phyloP scores from a whole-genome alignment of 1,284 basidiomycete genomes.

The Cryptococcus sp. region DNA sequence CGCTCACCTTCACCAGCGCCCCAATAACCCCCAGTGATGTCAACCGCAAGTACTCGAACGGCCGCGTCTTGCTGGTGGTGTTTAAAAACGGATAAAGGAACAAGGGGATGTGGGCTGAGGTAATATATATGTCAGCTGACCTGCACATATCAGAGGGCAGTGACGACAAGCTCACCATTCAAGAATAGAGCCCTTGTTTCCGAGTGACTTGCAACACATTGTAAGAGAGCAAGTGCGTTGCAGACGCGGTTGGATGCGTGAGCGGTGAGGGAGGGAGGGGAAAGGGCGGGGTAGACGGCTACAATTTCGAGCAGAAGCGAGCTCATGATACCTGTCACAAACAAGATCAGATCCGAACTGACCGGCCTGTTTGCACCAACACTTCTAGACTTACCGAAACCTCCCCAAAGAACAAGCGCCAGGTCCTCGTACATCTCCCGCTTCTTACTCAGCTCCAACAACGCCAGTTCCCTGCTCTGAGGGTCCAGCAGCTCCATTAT shows the following conservation, averaged over 20 bases:
- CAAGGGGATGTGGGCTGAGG: constrained; percentile 88
- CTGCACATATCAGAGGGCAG: constrained; percentile 2
- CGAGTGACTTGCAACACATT: constrained; percentile 94
- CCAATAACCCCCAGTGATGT: constrained; percentile 98
- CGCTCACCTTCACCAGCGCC: constrained; percentile 81
- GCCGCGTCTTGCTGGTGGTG: constrained; percentile 97
- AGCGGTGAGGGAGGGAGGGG: constrained; percentile 92
- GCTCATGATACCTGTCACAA: constrained; percentile 85
- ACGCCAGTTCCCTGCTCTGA: constrained; percentile 72
- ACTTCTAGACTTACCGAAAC: constrained; percentile 70
- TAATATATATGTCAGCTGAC: not conserved
- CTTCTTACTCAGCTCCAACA: constrained; percentile 97
- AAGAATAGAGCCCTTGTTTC: constrained; percentile 91
- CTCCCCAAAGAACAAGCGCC: constrained; percentile 96
- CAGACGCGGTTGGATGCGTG: constrained; percentile 99
- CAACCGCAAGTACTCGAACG: constrained; percentile 96
- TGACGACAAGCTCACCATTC: constrained; percentile 60
- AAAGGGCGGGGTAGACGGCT: constrained; percentile 93
- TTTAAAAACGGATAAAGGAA: constrained; percentile 99
- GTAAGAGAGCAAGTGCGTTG: constrained; percentile 94
- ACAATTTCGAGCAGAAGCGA: constrained; percentile 96
- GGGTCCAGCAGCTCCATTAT: constrained; percentile 55
- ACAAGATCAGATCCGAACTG: not conserved
- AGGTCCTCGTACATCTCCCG: constrained; percentile 98
- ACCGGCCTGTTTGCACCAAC: not conserved